Percentiles rank a stretch among this genome's conserved stretches.
Conservation (phyloP, 1,284 basidiomycete genomes). For the Heterobasidion parviporum region DNA sequence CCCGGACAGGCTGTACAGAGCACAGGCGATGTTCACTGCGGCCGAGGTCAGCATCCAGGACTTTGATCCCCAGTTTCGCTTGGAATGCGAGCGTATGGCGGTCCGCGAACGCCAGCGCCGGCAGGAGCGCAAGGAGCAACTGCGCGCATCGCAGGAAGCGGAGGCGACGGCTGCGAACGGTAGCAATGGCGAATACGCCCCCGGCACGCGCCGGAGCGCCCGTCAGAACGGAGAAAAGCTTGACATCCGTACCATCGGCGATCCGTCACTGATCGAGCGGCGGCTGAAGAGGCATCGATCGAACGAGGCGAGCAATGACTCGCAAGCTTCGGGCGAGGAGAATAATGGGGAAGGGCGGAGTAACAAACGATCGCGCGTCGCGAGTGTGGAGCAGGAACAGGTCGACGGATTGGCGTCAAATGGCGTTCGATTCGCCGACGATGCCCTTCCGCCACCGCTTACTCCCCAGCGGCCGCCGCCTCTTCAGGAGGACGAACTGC, state of each 20-base stretch:
- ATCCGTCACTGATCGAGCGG: conserved; percentile 65
- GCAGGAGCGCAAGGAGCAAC: conserved; percentile 48
- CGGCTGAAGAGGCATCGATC: conserved; percentile 63
- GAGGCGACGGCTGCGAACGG: conserved; percentile 15
- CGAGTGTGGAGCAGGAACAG: conserved; percentile 29
- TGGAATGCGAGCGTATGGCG: conserved; percentile 89
- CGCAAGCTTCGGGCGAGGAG: conserved; percentile 48
- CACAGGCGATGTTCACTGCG: conserved; percentile 86
- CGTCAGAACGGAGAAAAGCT: conserved; percentile 65
- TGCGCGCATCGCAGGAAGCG: conserved; percentile 34
- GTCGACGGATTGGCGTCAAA: conserved; percentile 1
- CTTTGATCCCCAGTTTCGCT: conserved; percentile 76
- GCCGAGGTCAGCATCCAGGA: conserved; percentile 83
- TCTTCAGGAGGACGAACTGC: not conserved
- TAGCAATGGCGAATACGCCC: conserved; percentile 24
- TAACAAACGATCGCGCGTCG: conserved; percentile 46
- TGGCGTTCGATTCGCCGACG: conserved; percentile 7
- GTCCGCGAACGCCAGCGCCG: conserved; percentile 66
- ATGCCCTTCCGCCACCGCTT: conserved; percentile 4
- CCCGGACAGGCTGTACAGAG: conserved; percentile 69
- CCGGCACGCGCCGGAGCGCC: conserved; percentile 53
- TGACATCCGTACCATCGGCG: conserved; percentile 57
- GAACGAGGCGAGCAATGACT: conserved; percentile 46
- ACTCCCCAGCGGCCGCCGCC: not conserved
- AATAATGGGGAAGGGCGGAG: conserved; percentile 28